Conservation (phyloP, 495 filamentous ascomycete genomes). For the Penicillium coffeae region DNA sequence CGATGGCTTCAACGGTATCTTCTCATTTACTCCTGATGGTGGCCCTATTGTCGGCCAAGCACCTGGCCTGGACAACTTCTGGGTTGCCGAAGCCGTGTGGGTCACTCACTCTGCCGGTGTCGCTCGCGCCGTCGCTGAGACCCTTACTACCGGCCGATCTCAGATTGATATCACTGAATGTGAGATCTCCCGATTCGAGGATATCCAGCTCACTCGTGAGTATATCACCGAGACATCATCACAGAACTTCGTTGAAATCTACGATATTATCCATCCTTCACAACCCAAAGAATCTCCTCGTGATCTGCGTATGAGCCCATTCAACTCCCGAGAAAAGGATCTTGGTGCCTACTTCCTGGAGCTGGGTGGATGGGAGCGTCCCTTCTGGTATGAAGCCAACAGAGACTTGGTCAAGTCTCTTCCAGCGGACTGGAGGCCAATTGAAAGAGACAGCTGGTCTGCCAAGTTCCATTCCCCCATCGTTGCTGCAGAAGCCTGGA, state of each 20-base stretch:
- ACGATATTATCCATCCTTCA: slow-evolving; percentile 50
- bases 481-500: slow-evolving; percentile 48
- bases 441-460: slow-evolving; percentile 46
- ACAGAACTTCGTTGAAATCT: slow-evolving; percentile 51
- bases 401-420: slow-evolving; percentile 35
- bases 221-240: slow-evolving; percentile 46
- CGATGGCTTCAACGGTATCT: slow-evolving; percentile 51
- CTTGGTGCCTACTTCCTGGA: slow-evolving; percentile 49
- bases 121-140: slow-evolving; percentile 45
- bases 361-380: slow-evolving; percentile 47
- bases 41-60: slow-evolving; percentile 46
- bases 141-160: slow-evolving; percentile 44
- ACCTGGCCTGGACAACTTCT: slow-evolving; percentile 47
- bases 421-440: slow-evolving; percentile 40
- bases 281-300: slow-evolving; percentile 46
- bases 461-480: slow-evolving; percentile 44
- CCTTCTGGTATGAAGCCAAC: slow-evolving; percentile 50
- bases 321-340: slow-evolving; percentile 40
- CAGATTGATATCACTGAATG: slow-evolving; percentile 45
- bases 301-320: slow-evolving; percentile 43
- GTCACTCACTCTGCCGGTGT: slow-evolving; percentile 54
- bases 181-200: slow-evolving; percentile 49
- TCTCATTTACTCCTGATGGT: slow-evolving; percentile 53
- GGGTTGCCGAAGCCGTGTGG: slow-evolving; percentile 53
- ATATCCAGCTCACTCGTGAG: slow-evolving; percentile 37